Conservation (phyloP, 768 basidiomycete genomes). For the Psilocybe subaeruginosa region DNA sequence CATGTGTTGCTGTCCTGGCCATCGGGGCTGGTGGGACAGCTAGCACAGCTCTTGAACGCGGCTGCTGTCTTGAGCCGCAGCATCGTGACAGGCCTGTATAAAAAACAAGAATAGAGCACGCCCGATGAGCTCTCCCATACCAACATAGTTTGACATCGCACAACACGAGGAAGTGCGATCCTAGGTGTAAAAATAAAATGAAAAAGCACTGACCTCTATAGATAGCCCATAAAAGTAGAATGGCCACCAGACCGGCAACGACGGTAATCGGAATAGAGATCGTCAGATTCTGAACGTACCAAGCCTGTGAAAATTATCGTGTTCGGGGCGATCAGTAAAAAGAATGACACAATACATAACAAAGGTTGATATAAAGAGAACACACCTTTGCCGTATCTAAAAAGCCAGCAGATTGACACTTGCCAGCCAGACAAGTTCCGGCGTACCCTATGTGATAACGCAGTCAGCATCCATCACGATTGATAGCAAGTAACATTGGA, state of each 20-base stretch:
- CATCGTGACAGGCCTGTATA: constrained; percentile 36
- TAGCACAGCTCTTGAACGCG: constrained; percentile 19
- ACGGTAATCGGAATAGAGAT: constrained; percentile 81
- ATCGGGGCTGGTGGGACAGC: constrained; percentile 15
- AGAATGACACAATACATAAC: constrained; percentile 8
- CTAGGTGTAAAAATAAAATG: not conserved
- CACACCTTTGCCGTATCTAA: constrained; percentile 64
- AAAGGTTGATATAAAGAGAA: constrained; percentile 5
- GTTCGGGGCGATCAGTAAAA: constrained; percentile 11
- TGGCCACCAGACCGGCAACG: constrained; percentile 62
- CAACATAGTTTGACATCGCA: not conserved
- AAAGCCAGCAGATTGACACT: constrained; percentile 61
- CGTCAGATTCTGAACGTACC: constrained; percentile 77
- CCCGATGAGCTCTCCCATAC: not conserved
- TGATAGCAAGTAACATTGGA: not conserved
- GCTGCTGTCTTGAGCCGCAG: constrained; percentile 28
- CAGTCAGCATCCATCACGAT: not conserved
- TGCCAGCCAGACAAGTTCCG: constrained; percentile 65
- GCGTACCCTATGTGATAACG: constrained; percentile 55
- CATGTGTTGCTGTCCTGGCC: constrained; percentile 23
- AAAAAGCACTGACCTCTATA: constrained; percentile 39
- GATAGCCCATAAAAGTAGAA: constrained; percentile 59
- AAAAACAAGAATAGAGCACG: constrained; percentile 11
- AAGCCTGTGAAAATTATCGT: constrained; percentile 47
- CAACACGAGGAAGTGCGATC: constrained; percentile 3